These are phyloP conservation scores for Furcasterigmium furcatum DNA, from an alignment of 2,329 filamentous ascomycete genomes.

Conservation along the genomic window DNA sequence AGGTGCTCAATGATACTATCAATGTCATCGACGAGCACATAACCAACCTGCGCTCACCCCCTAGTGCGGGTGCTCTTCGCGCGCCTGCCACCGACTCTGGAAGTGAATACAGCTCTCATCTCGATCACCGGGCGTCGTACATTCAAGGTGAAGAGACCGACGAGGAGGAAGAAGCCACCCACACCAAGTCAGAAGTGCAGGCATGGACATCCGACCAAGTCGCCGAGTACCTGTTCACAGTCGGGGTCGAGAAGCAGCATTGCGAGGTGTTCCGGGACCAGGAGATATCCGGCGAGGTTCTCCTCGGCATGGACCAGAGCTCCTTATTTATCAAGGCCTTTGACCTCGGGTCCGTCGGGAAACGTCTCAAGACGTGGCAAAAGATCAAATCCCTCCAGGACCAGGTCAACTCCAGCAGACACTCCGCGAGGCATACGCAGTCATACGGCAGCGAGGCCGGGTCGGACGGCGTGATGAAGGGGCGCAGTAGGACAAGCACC, in stretches of 20 bases:
- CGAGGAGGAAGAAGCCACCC: slow-evolving; percentile 76
- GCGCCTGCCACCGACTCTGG: slow-evolving; percentile 68
- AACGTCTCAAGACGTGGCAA: slow-evolving; percentile 91
- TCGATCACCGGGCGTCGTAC: slow-evolving; percentile 78
- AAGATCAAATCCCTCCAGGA: slow-evolving; percentile 91
- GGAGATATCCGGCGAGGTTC: slow-evolving; percentile 90
- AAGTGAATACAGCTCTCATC: slow-evolving; percentile 83
- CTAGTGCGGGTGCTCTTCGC: slow-evolving; percentile 49
- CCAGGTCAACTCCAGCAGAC: slow-evolving; percentile 62
- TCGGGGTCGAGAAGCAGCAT: slow-evolving; percentile 82
- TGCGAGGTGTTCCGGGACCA: slow-evolving; percentile 95
- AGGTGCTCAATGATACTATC: slow-evolving; percentile 89
- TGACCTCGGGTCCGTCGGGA: slow-evolving; percentile 85
- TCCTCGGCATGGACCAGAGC: slow-evolving; percentile 92
- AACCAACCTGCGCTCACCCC: slow-evolving; percentile 68
- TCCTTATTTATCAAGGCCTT: slow-evolving; percentile 95
- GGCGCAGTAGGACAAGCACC: slow-evolving; percentile 55
- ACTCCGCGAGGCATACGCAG: slow-evolving; percentile 46
- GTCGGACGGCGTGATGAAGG: slow-evolving; percentile 47
- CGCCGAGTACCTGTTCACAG: slow-evolving; percentile 81
- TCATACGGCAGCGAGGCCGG: slow-evolving; percentile 57
- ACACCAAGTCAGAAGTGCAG: slow-evolving; percentile 70
- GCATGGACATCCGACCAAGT: slow-evolving; percentile 79
- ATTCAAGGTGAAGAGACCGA: slow-evolving; percentile 94
- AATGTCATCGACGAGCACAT: slow-evolving; percentile 98